These are phyloP conservation scores for Fusarium sp. DNA, from an alignment of 2,329 filamentous ascomycete genomes.

Conservation along the genomic window DNA sequence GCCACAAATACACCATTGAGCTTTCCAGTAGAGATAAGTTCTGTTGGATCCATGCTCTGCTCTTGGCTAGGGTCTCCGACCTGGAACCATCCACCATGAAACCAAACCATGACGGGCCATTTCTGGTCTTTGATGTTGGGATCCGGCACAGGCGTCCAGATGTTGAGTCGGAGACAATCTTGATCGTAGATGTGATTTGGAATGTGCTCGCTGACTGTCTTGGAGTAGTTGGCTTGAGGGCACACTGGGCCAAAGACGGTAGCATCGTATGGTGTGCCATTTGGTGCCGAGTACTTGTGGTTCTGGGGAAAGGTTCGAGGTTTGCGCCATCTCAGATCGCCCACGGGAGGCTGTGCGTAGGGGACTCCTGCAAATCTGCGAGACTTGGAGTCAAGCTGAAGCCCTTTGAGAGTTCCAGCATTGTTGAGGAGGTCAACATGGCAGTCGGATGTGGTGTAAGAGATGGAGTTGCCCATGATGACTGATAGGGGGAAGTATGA, in stretches of 20 bases:
- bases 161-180: constrained; percentile 58
- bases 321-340: constrained; percentile 50
- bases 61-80: constrained; percentile 57
- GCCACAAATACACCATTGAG: constrained; percentile 15
- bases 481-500: not conserved
- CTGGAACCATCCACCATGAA: constrained; percentile 60
- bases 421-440: constrained; percentile 3
- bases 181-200: constrained; percentile 41
- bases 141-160: constrained; percentile 54
- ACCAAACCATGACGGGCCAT: constrained; percentile 50
- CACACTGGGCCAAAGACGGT: constrained; percentile 51
- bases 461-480: constrained; percentile 22
- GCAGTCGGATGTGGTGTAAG: constrained; percentile 12
- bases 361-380: constrained; percentile 50
- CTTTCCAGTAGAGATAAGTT: constrained; percentile 48
- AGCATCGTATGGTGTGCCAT: constrained; percentile 48
- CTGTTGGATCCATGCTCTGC: constrained; percentile 54
- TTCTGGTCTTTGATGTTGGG: constrained; percentile 25
- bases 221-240: constrained; percentile 47
- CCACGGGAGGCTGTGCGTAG: constrained; percentile 53
- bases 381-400: constrained; percentile 49
- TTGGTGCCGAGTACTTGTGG: constrained; percentile 41
- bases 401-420: constrained; percentile 39
- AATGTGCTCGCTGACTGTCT: constrained; percentile 10
- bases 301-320: constrained; percentile 45